phyloP scores from a whole-genome alignment of 2,329 filamentous ascomycete species.

The Venturiaceae sp. region DNA sequence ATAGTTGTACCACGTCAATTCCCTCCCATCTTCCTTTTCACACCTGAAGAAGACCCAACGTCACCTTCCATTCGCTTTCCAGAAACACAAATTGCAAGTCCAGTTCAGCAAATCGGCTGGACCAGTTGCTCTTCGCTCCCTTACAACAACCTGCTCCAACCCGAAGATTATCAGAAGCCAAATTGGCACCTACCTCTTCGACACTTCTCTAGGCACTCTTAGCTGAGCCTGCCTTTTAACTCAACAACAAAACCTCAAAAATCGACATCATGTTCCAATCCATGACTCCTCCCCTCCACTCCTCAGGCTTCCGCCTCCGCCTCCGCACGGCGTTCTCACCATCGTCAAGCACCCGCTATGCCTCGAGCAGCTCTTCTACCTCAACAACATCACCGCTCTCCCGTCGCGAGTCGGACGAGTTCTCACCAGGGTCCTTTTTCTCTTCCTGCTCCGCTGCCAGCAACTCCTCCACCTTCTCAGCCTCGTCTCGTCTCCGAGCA shows the following conservation, averaged over 20 bases:
- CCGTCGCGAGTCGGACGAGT: conserved; percentile 3
- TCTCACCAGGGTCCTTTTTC: conserved; percentile 8
- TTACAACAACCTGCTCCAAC: not conserved
- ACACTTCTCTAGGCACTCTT: conserved; percentile 5
- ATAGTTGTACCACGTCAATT: not conserved
- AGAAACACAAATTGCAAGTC: not conserved
- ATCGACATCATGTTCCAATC: conserved; percentile 2
- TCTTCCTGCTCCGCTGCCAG: conserved; percentile 13
- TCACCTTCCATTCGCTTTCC: not conserved
- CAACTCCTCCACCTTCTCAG: conserved; percentile 12
- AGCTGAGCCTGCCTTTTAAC: conserved; percentile 5
- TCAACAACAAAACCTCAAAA: not conserved
- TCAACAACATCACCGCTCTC: conserved; percentile 6
- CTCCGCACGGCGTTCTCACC: conserved; percentile 6
- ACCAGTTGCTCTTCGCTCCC: not conserved
- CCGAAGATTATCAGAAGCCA: not conserved
- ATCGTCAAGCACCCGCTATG: not conserved
- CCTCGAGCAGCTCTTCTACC: conserved; percentile 1
- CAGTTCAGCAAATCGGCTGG: not conserved
- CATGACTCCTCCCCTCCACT: conserved; percentile 5
- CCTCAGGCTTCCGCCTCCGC: conserved; percentile 5
- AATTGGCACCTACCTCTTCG: not conserved
- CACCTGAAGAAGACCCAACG: not conserved
- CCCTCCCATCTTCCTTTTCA: not conserved
- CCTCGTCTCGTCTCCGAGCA: conserved; percentile 5